Evolutionary conservation across 495 filamentous ascomycete species (phyloP), one percentile per base, ranked within the genome.

Genomic region (Hypoxylon cercidicola): DNA sequence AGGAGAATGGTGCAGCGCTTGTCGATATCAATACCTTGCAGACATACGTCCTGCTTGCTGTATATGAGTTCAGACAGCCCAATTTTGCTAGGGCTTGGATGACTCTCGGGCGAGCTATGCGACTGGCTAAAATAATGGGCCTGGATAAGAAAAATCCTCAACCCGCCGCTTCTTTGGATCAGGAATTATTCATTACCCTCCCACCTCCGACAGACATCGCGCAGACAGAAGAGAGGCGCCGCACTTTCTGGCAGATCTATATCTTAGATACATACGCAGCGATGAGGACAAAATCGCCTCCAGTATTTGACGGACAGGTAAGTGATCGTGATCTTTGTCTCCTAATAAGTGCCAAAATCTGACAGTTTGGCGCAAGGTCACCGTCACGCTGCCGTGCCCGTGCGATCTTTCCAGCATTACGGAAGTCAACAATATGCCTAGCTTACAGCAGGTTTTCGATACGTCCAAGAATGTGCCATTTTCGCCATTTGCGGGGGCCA

Each of bases 41-140:
- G 48, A 40, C 62, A 3, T 52, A 41, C 34, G 47, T 51, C 7
- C 19, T 65, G 39, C 25, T 65, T n/a, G 34, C 23, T 21, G 39
- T 65, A 3, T 65, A 59, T 28, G 62, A 65, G 43, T 46, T 65
- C n/a, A 41, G 41, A 28, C 48, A 49, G n/a, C 46, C 62, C 8
- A 59, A 59, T 45, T 59, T 65, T 40, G 47, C 55, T 9, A 49
- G 62, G n/a, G 46, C 41, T 30, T 65, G 62, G 62, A 65, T 65
- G 39, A 65, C 55, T 12, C 47, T 65, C 1, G 62, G 62, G 39
- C 62, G 62, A 13, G 62, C 62, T 21, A 60, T 59, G 16, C 46
- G 54, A 18, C 28, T 65, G 12, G 46, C 47, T 30, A 58, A 59
- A 19, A 54, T 65, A 30, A 65, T 65, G 54, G 19, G 54, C 30